Percentiles rank a stretch among this genome's conserved stretches.
Evolutionary conservation across 371 early-diverging fungal genomes (phyloP).

Genomic region (Gilbertella persicaria): DNA sequence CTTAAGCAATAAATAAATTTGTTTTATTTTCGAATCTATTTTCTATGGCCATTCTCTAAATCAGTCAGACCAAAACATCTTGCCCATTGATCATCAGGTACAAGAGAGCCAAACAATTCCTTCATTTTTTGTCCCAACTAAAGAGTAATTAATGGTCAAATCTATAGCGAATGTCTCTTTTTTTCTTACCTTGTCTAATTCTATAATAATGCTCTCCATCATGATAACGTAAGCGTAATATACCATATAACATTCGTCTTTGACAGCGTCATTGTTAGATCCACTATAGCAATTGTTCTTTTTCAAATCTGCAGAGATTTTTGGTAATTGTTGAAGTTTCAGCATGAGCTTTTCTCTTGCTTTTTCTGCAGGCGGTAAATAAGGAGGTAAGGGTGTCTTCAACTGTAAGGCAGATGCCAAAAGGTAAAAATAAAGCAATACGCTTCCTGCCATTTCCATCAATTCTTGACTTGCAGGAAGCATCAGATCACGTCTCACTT

Average conservation of each 20-base stretch:
- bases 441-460: constrained; percentile 71
- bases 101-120: constrained; percentile 38
- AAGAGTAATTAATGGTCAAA: too few species aligned
- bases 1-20: neutral
- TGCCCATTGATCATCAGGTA: constrained; percentile 40
- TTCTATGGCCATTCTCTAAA: constrained; percentile 10
- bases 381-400: constrained; percentile 83
- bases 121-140: constrained; percentile 41
- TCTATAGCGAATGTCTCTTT: neutral
- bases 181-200: constrained; percentile 62
- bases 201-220: constrained; percentile 81
- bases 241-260: constrained; percentile 66
- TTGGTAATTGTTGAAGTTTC: constrained; percentile 51
- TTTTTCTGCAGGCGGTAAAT: constrained; percentile 69
- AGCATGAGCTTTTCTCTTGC: constrained; percentile 51
- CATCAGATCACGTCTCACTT: constrained; percentile 55
- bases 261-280: constrained; percentile 78
- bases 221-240: constrained; percentile 81
- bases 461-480: constrained; percentile 59
- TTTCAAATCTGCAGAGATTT: constrained; percentile 47
- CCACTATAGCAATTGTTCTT: constrained; percentile 66
- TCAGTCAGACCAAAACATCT: constrained; percentile 32
- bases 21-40: too few species aligned
- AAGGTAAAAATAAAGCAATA: constrained; percentile 77
- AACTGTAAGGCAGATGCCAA: constrained; percentile 77